These are phyloP conservation scores for Heterobasidion annosum DNA, from an alignment of 1,284 basidiomycete species.

Conservation along the genomic window DNA sequence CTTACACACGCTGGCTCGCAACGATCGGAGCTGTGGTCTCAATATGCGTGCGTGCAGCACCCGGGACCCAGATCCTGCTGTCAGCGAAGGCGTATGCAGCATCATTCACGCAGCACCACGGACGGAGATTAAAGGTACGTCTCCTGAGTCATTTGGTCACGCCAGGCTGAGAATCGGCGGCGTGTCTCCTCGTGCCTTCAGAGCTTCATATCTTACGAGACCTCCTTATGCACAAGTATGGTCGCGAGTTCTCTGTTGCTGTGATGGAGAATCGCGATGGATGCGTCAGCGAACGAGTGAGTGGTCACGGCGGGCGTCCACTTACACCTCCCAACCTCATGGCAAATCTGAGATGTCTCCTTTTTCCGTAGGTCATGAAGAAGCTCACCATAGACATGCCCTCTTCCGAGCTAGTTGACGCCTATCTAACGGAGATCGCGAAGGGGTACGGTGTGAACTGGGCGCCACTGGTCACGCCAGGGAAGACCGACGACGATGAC, in stretches of 20 bases:
- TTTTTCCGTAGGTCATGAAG: conserved; percentile 44
- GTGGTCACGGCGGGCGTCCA: conserved; percentile 16
- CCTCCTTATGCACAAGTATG: conserved; percentile 90
- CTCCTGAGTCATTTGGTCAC: not conserved
- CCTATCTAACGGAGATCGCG: conserved; percentile 83
- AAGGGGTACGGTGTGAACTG: conserved; percentile 80
- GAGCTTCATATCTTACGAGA: conserved; percentile 90
- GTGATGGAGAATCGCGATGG: conserved; percentile 78
- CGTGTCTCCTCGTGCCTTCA: conserved; percentile 16
- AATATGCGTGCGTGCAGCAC: conserved; percentile 32
- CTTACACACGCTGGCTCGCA: conserved; percentile 1
- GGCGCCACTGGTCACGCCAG: conserved; percentile 29
- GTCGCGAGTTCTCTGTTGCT: conserved; percentile 71
- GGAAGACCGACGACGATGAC: conserved; percentile 18
- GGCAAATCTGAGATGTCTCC: not conserved
- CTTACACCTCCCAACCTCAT: not conserved
- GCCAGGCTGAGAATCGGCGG: not conserved
- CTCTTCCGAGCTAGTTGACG: conserved; percentile 68
- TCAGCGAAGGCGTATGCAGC: conserved; percentile 68
- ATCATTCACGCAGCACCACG: conserved; percentile 88
- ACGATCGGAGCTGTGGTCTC: not conserved
- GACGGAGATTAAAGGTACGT: conserved; percentile 79
- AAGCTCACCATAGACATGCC: conserved; percentile 72
- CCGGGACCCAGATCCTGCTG: conserved; percentile 76
- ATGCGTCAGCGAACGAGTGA: conserved; percentile 75